phyloP scores from a whole-genome alignment of 176 grass and related monocot genomes.

The Zea luxurians region DNA sequence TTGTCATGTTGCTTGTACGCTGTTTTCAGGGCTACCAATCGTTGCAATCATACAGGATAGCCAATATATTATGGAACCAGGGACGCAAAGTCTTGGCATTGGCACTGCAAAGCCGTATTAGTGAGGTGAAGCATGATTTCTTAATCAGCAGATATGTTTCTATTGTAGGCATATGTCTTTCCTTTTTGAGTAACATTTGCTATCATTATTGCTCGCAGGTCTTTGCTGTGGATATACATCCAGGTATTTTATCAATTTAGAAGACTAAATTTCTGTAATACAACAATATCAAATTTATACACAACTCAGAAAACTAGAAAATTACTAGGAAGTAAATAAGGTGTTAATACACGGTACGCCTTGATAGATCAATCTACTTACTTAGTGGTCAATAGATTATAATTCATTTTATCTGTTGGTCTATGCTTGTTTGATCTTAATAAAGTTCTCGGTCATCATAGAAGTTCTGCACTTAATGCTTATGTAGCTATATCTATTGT shows the following conservation, averaged over 20 bases:
- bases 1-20: slow-evolving; percentile 2
- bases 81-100: slow-evolving; percentile 86
- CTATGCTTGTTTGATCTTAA: background rate
- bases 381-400: background rate
- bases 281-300: background rate
- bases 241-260: slow-evolving; percentile 57
- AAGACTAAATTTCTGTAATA: background rate
- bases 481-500: background rate
- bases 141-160: slow-evolving; percentile 29
- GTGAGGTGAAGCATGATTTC: slow-evolving; percentile 64
- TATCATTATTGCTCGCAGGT: slow-evolving; percentile 55
- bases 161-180: slow-evolving; percentile 3
- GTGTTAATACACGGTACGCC: background rate
- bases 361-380: background rate
- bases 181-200: slow-evolving; percentile 22
- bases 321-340: background rate
- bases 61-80: slow-evolving; percentile 92
- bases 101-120: slow-evolving; percentile 97
- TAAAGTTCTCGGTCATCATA: background rate
- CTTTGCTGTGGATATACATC: slow-evolving; percentile 99
- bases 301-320: slow-evolving; percentile 11
- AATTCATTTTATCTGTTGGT: background rate
- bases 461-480: background rate
- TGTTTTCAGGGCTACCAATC: slow-evolving; percentile 85
- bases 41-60: slow-evolving; percentile 96